Conservation (phyloP, 805 yeast genomes). For the Metschnikowia henanensis region DNA sequence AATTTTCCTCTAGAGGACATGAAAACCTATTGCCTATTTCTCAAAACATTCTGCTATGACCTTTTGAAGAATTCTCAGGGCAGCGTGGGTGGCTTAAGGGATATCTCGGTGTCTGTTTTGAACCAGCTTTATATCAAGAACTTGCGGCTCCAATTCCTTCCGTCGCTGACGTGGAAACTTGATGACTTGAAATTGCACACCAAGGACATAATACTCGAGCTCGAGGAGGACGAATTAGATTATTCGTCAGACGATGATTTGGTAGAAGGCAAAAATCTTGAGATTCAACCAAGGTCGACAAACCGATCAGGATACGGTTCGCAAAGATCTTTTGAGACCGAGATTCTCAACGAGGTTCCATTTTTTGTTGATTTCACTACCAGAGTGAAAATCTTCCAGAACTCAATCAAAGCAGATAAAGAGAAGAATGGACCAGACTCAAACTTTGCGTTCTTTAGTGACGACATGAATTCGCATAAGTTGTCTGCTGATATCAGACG, state of each 20-base stretch:
- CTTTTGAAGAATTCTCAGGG: conserved; percentile 26
- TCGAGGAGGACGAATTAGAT: conserved; percentile 42
- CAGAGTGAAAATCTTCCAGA: conserved; percentile 72
- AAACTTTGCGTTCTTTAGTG: conserved; percentile 18
- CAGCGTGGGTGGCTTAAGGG: conserved; percentile 17
- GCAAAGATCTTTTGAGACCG: conserved; percentile 31
- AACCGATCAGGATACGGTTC: too few relatives aligned
- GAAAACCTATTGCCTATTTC: conserved; percentile 42
- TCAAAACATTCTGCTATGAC: conserved; percentile 51
- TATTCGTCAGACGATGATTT: conserved; percentile 18
- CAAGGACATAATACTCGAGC: conserved; percentile 31
- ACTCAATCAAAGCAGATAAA: conserved; percentile 57
- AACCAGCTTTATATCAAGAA: conserved; percentile 68
- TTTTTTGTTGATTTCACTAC: conserved; percentile 76
- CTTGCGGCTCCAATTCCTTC: conserved; percentile 55
- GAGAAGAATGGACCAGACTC: conserved; percentile 21
- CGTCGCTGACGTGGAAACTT: conserved; percentile 51
- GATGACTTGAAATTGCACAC: conserved; percentile 32
- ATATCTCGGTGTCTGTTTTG: conserved; percentile 49
- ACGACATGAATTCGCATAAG: conserved; percentile 18
- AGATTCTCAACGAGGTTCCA: conserved; percentile 64
- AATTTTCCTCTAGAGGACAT: conserved; percentile 43
- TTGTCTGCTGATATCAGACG: conserved; percentile 61
- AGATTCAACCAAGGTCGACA: too few relatives aligned
- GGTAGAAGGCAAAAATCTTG: background rate